Base-by-base conservation (phyloP, 768 basidiomycete genomes). In the Boletus rubroflammeus region DNA sequence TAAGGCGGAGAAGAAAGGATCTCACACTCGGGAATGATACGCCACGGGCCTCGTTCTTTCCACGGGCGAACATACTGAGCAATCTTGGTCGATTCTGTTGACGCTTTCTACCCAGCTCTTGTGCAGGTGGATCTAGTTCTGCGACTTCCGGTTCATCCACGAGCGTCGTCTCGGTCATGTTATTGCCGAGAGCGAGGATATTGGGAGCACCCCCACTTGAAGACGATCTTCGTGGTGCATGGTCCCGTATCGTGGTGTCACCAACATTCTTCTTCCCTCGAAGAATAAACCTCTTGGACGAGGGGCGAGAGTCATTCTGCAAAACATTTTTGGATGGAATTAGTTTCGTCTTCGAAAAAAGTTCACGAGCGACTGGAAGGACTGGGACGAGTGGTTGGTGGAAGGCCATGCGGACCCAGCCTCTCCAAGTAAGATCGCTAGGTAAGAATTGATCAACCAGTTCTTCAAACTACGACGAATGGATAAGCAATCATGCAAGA, bases 391-490 rank as follows among this genome's bases (percentile, higher is more conserved):
- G 74, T 23, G 87, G 87, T 62, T 90, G 88, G 52, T 88, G 83
- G 71, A 90, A 86, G 14, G 85, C 88, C 78, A 90, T 88, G 62
- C 86, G 88, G 32, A 90, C 79, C 88, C 88, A 90, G 15, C 87
- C 88, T 66, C 79, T 81, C 88, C 88, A 90, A 44, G 80, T 84
- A 69, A 82, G 83, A 61, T 88, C 82, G 3, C 85, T 86, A 4
- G 88, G 88, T 53, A 90, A 83, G 64, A 90, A 90, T 60, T 90
- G 85, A 60, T 86, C 83, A 14, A 88, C 85, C 42, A 90, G 61
- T 57, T 90, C 87, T 68, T 90, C 88, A 57, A 90, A 88, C 88
- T 90, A 58, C 44, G 46, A 17, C 19, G 9, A 31, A 34, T 47
- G 43, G 13, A 34, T 54, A 25, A 56, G 41, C 21, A 50, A 59